Evolutionary conservation across 495 filamentous ascomycete genomes (phyloP).

Genomic region (Penicillium coprophilum): DNA sequence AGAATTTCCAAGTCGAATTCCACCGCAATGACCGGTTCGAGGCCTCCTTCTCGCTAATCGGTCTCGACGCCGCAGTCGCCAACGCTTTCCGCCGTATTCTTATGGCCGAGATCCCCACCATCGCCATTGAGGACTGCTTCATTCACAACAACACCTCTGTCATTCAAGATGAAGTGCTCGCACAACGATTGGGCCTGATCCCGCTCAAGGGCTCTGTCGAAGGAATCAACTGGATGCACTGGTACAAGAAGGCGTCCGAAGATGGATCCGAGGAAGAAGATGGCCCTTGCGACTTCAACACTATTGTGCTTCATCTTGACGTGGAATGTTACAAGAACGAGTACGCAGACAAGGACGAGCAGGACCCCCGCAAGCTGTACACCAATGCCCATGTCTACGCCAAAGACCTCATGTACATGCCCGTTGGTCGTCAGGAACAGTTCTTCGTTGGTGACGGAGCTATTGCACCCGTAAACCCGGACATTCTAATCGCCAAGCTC

Average conservation of each 20-base stretch:
- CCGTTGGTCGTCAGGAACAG: conserved; percentile 68
- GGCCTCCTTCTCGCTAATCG: conserved; percentile 84
- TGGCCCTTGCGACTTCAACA: conserved; percentile 72
- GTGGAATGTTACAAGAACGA: conserved; percentile 75
- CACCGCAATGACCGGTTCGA: conserved; percentile 75
- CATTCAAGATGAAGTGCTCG: conserved; percentile 95
- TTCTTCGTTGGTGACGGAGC: conserved; percentile 64
- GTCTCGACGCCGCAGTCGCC: conserved; percentile 86
- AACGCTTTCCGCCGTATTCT: conserved; percentile 98
- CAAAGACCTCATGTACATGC: conserved; percentile 69
- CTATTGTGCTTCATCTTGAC: conserved; percentile 67
- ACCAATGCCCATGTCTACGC: conserved; percentile 86
- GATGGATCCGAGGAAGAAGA: conserved; percentile 43
- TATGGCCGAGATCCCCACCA: conserved; percentile 88
- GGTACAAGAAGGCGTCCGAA: conserved; percentile 61
- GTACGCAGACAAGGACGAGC: conserved; percentile 64
- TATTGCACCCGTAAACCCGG: conserved; percentile 77
- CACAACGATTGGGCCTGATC: conserved; percentile 83
- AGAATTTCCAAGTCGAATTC: conserved; percentile 74
- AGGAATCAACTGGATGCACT: conserved; percentile 76
- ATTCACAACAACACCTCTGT: conserved; percentile 94
- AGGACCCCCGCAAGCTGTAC: conserved; percentile 80
- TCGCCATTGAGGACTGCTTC: conserved; percentile 91
- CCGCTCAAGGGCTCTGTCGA: conserved; percentile 76
- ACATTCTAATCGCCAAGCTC: conserved; percentile 93